Conservation (phyloP, 73 alveolate genomes). For the Tetrahymena elliotti region DNA sequence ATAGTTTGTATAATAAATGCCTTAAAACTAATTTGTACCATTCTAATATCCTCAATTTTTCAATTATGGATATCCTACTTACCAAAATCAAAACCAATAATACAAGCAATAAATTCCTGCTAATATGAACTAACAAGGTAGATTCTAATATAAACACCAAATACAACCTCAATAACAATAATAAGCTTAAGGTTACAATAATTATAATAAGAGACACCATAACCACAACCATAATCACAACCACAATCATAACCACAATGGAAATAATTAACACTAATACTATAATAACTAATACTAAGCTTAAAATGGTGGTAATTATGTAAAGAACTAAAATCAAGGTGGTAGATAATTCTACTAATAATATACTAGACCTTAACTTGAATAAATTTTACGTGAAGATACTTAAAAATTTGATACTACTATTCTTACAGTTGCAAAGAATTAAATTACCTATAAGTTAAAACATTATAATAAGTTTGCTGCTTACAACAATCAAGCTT, state of each 20-base stretch:
- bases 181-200: not conserved
- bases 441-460: not conserved
- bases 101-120: not conserved
- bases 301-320: not conserved
- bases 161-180: not conserved
- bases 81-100: not conserved
- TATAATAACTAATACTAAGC: not conserved
- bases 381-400: not conserved
- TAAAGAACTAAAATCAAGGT: not conserved
- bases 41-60: not conserved
- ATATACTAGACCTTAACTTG: not conserved
- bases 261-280: not conserved
- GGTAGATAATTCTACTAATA: too few species aligned
- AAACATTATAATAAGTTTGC: not conserved
- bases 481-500: not conserved
- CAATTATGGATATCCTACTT: too few species aligned
- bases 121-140: not conserved
- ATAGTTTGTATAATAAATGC: too few species aligned
- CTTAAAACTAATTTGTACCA: too few species aligned
- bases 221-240: not conserved
- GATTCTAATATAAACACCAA: not conserved
- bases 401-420: not conserved
- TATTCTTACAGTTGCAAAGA: not conserved
- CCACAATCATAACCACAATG: not conserved
- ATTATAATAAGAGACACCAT: not conserved